Percentiles rank a stretch among this genome's conserved stretches.
These are phyloP conservation scores for Exophiala aquamarina DNA, from an alignment of 2,329 filamentous ascomycete species.

Conservation along the genomic window DNA sequence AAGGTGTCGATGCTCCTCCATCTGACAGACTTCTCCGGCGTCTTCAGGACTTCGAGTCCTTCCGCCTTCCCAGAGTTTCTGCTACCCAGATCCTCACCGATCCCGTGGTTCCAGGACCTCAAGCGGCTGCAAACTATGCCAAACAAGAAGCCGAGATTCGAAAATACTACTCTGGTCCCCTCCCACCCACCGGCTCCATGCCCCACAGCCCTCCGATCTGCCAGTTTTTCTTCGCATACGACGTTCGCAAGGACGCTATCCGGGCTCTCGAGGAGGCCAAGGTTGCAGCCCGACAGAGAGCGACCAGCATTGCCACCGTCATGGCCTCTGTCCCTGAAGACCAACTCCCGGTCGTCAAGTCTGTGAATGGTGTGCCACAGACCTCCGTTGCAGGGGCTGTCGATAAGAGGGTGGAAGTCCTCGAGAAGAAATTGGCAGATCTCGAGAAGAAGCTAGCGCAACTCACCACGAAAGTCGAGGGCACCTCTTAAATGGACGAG, in stretches of 20 bases:
- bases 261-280: slow-evolving; percentile 15
- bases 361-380: neutral
- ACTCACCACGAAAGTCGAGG: neutral
- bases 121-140: slow-evolving; percentile 25
- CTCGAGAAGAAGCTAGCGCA: neutral
- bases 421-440: neutral
- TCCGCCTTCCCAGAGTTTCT: slow-evolving; percentile 23
- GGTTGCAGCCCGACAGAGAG: neutral
- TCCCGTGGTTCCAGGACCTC: slow-evolving; percentile 26
- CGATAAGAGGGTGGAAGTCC: neutral
- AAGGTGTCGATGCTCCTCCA: slow-evolving; percentile 11
- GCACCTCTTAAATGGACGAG: too few relatives aligned
- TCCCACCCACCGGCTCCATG: slow-evolving; percentile 24
- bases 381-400: neutral
- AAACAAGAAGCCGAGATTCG: slow-evolving; percentile 26
- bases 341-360: neutral
- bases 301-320: neutral
- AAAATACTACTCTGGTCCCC: slow-evolving; percentile 28
- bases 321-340: neutral
- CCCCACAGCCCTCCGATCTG: slow-evolving; percentile 27
- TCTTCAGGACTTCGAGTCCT: slow-evolving; percentile 22
- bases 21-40: slow-evolving; percentile 23
- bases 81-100: slow-evolving; percentile 29
- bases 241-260: slow-evolving; percentile 24
- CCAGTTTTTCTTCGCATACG: slow-evolving; percentile 29